Evolutionary conservation across 345 rosid species (phyloP).

Genomic region (Syzygium aqueum): DNA sequence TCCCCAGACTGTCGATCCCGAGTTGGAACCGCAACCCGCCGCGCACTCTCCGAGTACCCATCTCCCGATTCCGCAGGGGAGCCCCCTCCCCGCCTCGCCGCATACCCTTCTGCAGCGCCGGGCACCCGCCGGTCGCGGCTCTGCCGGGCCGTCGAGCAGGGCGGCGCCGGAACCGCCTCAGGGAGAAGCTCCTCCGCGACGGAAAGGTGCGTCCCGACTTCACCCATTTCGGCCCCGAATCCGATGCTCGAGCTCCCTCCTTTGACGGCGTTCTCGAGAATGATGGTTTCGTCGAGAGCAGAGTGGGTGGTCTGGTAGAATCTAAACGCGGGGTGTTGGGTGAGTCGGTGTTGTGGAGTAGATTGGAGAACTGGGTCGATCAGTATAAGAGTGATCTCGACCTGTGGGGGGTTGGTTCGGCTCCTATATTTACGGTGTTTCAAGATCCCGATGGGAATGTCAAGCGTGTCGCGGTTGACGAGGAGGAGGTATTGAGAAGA

Average conservation of each 20-base stretch:
- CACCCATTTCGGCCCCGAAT: conserved; percentile 13
- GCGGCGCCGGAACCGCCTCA: conserved; percentile 55
- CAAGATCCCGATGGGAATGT: conserved; percentile 48
- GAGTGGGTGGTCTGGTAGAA: not conserved
- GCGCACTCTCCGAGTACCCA: conserved; percentile 5
- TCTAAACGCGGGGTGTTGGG: conserved; percentile 12
- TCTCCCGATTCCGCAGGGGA: conserved; percentile 10
- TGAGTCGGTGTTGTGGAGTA: conserved; percentile 39
- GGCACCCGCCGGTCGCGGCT: conserved; percentile 33
- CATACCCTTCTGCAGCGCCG: conserved; percentile 3
- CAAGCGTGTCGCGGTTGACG: conserved; percentile 43
- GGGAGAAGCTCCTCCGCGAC: conserved; percentile 50
- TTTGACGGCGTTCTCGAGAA: not conserved
- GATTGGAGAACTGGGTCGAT: conserved; percentile 61
- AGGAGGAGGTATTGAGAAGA: conserved; percentile 47
- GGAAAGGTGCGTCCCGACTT: conserved; percentile 42
- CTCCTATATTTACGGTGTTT: conserved; percentile 52
- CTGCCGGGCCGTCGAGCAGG: conserved; percentile 34
- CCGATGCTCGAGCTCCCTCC: conserved; percentile 13
- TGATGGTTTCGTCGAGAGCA: conserved; percentile 6
- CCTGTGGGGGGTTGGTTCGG: conserved; percentile 68
- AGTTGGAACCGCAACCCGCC: conserved; percentile 10
- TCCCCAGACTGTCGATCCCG: conserved; percentile 18
- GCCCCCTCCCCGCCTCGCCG: conserved; percentile 8
- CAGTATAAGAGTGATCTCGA: conserved; percentile 53